Conservation (phyloP, 2,329 filamentous ascomycete genomes). For the Talaromyces pinophilus region DNA sequence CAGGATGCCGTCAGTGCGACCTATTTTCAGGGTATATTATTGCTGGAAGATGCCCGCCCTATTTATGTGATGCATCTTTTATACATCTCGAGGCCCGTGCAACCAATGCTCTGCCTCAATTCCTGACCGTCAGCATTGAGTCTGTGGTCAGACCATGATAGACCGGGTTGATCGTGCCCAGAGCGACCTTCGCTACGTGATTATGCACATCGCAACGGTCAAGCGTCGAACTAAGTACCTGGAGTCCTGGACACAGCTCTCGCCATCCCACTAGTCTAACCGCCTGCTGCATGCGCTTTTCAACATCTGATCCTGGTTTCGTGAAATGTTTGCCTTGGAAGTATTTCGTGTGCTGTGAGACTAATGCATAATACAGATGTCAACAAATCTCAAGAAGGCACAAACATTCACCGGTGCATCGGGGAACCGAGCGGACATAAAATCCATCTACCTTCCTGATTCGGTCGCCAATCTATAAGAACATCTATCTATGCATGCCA, state of each 20-base stretch:
- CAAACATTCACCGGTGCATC: not conserved
- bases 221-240: not conserved
- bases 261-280: constrained; percentile 4
- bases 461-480: not conserved
- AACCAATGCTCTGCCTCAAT: constrained; percentile 4
- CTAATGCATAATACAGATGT: not conserved
- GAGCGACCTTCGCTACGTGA: not conserved
- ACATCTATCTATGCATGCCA: not conserved
- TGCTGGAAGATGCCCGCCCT: not conserved
- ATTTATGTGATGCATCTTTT: not conserved
- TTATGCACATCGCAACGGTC: not conserved
- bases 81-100: constrained; percentile 6
- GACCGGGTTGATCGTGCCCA: not conserved
- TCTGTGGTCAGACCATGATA: not conserved
- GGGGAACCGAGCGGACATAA: not conserved
- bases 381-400: not conserved
- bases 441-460: constrained; percentile 1
- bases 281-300: not conserved
- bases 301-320: constrained; percentile 2
- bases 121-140: not conserved
- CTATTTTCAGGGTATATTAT: not conserved
- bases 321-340: not conserved
- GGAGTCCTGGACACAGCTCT: not conserved
- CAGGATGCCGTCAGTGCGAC: not conserved
- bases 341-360: not conserved